Evolutionary conservation across 2,329 filamentous ascomycete genomes (phyloP), one percentile per base, ranked within the genome.

Genomic region (Pestalotiopsis sp.): DNA sequence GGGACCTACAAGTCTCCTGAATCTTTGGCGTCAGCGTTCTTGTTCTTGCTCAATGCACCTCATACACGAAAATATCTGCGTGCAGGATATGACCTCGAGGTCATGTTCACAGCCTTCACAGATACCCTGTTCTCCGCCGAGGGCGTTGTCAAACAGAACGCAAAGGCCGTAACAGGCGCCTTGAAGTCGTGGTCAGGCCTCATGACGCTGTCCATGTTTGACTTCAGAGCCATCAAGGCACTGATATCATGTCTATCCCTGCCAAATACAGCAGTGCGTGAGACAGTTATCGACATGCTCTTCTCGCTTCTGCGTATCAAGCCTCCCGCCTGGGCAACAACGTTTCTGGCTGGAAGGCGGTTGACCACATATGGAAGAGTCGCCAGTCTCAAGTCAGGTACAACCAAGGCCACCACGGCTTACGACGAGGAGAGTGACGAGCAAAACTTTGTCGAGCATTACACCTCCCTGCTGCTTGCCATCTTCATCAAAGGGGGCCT

Each of bases 351-450:
- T 45, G 97, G 96, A 7, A 89, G 96, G 72, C 88, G 97, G 69
- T 84, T 99, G 61, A 99, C 97, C 0, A 99, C 96, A 0, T 99
- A 99, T 78, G 95, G 95, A n/a, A 89, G 97, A 74, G 95, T 98
- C 49, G 91, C 94, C 7, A 96, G 94, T 70, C 83, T 98, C 65
- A 94, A 93, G 73, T 86, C 90, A 1, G 67, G 74, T 17, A 85
- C 90, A 36, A 78, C 77, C 14, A 87, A 86, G 70, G 81, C 83
- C 25, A 78, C 84, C 59, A 83, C 87, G 25, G 78, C 84, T 7
- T 86, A 88, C 41, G 89, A 93, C 57, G 92, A 94, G 67, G 85
- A 91, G 9, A 87, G 88, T 23, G 89, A 90, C 41, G 91, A 93
- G 72, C 91, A 95, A 74, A 97, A 94, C 75, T 91, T 99, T 69